Conservation (phyloP, 306 rosid genomes). For the Trichosanthes cucumerina region DNA sequence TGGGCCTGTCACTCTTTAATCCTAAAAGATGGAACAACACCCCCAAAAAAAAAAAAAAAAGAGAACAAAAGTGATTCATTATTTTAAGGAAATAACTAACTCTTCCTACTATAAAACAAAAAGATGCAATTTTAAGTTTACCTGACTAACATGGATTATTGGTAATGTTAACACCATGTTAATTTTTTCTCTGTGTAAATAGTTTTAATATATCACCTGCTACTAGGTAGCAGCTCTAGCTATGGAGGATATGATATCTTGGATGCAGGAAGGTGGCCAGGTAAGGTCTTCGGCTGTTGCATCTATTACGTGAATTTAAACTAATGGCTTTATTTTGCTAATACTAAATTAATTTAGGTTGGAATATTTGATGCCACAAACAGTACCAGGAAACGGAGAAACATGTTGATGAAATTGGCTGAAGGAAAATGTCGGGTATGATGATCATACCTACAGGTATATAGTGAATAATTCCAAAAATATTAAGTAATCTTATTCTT, state of each 20-base stretch:
- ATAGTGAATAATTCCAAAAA: slow-evolving; percentile 4
- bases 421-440: slow-evolving; percentile 97
- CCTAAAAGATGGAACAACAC: not conserved
- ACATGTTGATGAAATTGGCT: slow-evolving; percentile 98
- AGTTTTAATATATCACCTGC: slow-evolving; percentile 94
- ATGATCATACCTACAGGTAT: slow-evolving; percentile 6
- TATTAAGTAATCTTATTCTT: slow-evolving; percentile 9
- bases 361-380: slow-evolving; percentile 99
- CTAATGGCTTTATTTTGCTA: slow-evolving; percentile 13
- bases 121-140: not conserved
- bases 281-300: slow-evolving; percentile 33
- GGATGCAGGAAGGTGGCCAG: slow-evolving; percentile 99
- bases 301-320: not conserved
- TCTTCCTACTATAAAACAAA: not conserved
- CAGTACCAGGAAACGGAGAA: slow-evolving; percentile 67
- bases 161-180: slow-evolving; percentile 50
- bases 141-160: slow-evolving; percentile 16
- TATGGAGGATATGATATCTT: slow-evolving; percentile 94
- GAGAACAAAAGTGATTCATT: not conserved
- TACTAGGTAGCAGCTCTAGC: slow-evolving; percentile 99
- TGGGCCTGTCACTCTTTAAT: not conserved
- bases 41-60: not conserved
- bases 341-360: slow-evolving; percentile 44
- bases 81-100: not conserved
- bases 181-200: slow-evolving; percentile 56